Evolutionary conservation across 2,329 filamentous ascomycete species (phyloP), one percentile per base, ranked within the genome.

Genomic region (Cryphonectria carpinicola): DNA sequence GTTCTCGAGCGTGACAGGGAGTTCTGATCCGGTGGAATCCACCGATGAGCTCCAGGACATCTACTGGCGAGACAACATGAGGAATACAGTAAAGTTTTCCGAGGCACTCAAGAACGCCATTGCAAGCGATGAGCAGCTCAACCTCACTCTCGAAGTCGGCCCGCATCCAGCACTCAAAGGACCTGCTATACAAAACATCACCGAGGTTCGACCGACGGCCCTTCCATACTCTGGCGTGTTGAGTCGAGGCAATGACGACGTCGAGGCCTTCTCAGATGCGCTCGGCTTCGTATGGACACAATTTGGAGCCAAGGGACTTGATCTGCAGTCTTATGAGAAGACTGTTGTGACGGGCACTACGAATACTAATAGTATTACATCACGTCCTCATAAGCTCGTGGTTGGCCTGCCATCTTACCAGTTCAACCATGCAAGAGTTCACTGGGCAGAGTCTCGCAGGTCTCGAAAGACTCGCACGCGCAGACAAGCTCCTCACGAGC

Each of bases 161-260:
- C 79, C 79, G 2, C 78, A 81, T 65, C 79, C 82, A 1, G 82
- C 83, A 1, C 77, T 85, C 0, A 80, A 81, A 65, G 80, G 80
- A 0, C 83, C 83, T 0, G 72, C 80, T 0, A 76, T 73, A 6
- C 79, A 83, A 58, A 81, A 75, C 73, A 76, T n/a, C 32, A 65
- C 74, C 0, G 68, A 73, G 0, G 68, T 67, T 1, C 62, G 72
- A 10, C 63, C 64, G 22, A 66, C 72, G 0, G 39, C 58, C 0
- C 22, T 77, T 0, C 74, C 79, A 0, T 79, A 79, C 32, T 65
- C 72, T 0, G 77, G 76, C 4, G 65, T 73, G 0, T 56, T 78
- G 0, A 32, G 39, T 2, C 74, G 78, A 10, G 74, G 74, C 0
- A 54, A 62, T 1, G 68, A 73, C 39, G 76, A 76, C 6, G 46